These are phyloP conservation scores for Trametopsis cervina DNA, from an alignment of 768 basidiomycete species.

Conservation along the genomic window DNA sequence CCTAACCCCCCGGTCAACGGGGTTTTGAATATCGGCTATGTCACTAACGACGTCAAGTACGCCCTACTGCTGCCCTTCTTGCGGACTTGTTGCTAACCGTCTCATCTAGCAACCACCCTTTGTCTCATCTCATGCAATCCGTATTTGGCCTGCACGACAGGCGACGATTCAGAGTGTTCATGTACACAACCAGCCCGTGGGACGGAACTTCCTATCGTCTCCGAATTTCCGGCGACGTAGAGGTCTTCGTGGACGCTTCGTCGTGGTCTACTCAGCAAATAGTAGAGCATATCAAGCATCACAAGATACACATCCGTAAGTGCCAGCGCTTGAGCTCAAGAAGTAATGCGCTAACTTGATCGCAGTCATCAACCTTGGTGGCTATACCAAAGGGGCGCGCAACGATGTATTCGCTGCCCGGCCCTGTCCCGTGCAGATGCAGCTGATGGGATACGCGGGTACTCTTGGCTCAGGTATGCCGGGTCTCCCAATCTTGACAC, in stretches of 20 bases:
- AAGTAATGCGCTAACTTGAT: neutral
- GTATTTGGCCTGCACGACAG: slow-evolving; percentile 39
- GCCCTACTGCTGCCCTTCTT: slow-evolving; percentile 6
- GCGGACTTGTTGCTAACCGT: neutral
- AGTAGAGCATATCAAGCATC: slow-evolving; percentile 31
- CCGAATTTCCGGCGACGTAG: slow-evolving; percentile 33
- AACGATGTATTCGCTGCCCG: slow-evolving; percentile 48
- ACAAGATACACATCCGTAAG: slow-evolving; percentile 42
- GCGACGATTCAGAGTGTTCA: slow-evolving; percentile 32
- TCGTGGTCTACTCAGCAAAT: slow-evolving; percentile 29
- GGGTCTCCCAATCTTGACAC: slow-evolving; percentile 24
- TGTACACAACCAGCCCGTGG: slow-evolving; percentile 43
- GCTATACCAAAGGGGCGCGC: slow-evolving; percentile 45
- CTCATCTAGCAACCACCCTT: slow-evolving; percentile 38
- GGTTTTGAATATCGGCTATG: slow-evolving; percentile 40
- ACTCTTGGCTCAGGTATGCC: slow-evolving; percentile 32
- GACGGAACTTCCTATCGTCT: slow-evolving; percentile 38
- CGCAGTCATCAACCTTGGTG: slow-evolving; percentile 38
- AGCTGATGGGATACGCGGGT: slow-evolving; percentile 45
- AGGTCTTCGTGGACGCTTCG: slow-evolving; percentile 37
- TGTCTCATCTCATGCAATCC: slow-evolving; percentile 46
- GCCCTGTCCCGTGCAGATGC: slow-evolving; percentile 41
- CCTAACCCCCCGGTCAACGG: slow-evolving; percentile 33
- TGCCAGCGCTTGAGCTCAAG: slow-evolving; percentile 4
- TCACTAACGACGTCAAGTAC: slow-evolving; percentile 41